Conservation (phyloP, 1,139 yeast species). For the Suhomyces kunorum region DNA sequence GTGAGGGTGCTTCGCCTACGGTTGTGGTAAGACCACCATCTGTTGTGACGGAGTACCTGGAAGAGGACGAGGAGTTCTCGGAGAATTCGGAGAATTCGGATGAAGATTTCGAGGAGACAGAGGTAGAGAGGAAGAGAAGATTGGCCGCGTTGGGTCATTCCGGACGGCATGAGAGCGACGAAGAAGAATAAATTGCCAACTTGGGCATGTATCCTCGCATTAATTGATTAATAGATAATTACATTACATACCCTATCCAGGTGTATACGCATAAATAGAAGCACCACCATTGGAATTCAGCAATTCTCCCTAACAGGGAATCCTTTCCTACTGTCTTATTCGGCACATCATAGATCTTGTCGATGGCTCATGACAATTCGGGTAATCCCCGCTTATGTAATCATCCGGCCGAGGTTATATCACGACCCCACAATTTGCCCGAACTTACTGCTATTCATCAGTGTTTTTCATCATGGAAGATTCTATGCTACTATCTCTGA, state of each 20-base stretch:
- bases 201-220: background rate
- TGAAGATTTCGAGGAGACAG: slow-evolving; percentile 53
- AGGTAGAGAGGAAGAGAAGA: slow-evolving; percentile 71
- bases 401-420: slow-evolving; percentile 4
- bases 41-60: slow-evolving; percentile 16
- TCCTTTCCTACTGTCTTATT: no score
- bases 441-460: background rate
- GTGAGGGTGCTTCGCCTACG: slow-evolving; percentile 6
- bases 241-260: no score
- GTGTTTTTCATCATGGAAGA: slow-evolving; percentile 12
- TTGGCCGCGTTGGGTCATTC: slow-evolving; percentile 75
- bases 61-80: slow-evolving; percentile 18
- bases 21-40: slow-evolving; percentile 4
- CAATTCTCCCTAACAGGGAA: no score
- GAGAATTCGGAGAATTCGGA: slow-evolving; percentile 28
- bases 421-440: slow-evolving; percentile 5
- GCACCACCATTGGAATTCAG: no score
- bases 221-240: slow-evolving; percentile 1
- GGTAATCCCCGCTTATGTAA: slow-evolving; percentile 1
- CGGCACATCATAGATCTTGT: no score
- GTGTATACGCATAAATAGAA: background rate
- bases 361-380: no score
- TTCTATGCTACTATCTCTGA: slow-evolving; percentile 9
- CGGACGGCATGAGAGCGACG: slow-evolving; percentile 52
- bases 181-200: slow-evolving; percentile 47